Evolutionary conservation across 257 asterid genomes (phyloP), one percentile per base, ranked within the genome.

Genomic region (Avicennia marina): DNA sequence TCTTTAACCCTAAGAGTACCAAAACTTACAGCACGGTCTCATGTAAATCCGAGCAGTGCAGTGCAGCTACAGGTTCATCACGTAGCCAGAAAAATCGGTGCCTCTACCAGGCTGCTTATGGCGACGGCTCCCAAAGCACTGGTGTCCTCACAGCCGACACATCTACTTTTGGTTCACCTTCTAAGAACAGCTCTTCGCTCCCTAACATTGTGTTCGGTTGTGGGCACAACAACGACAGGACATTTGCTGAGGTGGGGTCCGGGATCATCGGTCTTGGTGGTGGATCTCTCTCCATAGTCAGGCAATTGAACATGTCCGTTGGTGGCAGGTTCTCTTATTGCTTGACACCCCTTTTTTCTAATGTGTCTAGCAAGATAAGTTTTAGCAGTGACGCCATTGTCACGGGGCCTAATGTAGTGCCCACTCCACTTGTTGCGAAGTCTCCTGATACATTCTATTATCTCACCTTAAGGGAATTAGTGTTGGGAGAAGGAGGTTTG

Each of bases 201-300:
- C 83, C 85, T 18, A 45, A 66, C 2, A 65, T 69, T 7, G 57
- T 48, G 18, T 81, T 84, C 22, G 94, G 94, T 3, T 81, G 87
- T 18, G 86, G 85, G 3, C 75, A 74, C 24, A 34, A 65, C 0
- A 76, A 68, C 46, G 21, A 0, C 0, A 89, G 89, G 10, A 62
- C 68, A 0, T 76, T 81, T 50, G 27, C 46, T 11, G 63, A 9
- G 0, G 8, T 11, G 0, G 66, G 45, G 2, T 60, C 89, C 0
- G 94, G 94, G 2, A 71, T 84, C 10, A 29, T 84, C 1, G 89
- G 94, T 2, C 80, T 81, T 1, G 83, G 87, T 1, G 82, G 75
- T 0, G 86, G 89, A 1, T 5, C 69, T 0, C 6, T 79, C 0
- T 84, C 89, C 0, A 70, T 84, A 1, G 29, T 81, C 13, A 69